phyloP scores from a whole-genome alignment of 2,329 filamentous ascomycete genomes.

The Scolecobasidium constrictum region DNA sequence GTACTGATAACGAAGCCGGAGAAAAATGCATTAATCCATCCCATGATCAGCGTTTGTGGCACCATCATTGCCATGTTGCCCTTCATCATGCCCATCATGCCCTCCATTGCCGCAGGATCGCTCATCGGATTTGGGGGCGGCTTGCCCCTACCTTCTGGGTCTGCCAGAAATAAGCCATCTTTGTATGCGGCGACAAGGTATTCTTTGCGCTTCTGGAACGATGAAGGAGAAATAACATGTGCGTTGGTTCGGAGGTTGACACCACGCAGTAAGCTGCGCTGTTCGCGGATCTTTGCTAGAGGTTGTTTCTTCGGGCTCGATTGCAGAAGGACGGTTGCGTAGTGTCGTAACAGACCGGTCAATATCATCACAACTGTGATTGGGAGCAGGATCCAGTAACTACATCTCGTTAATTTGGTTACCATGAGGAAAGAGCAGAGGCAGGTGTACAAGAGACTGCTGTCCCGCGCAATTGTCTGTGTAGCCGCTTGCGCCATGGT shows the following conservation, averaged over 20 bases:
- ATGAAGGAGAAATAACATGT: constrained; percentile 62
- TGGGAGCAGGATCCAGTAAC: constrained; percentile 97
- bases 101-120: constrained; percentile 94
- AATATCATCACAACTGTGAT: constrained; percentile 98
- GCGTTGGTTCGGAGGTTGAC: constrained; percentile 76
- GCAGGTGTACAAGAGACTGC: background rate
- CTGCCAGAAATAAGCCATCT: constrained; percentile 78
- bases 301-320: constrained; percentile 73
- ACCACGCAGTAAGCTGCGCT: constrained; percentile 70
- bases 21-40: constrained; percentile 99
- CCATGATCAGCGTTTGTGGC: constrained; percentile 97
- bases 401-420: constrained; percentile 33
- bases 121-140: constrained; percentile 88
- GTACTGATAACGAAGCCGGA: constrained; percentile 93
- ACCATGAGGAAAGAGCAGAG: background rate
- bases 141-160: constrained; percentile 76
- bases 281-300: constrained; percentile 68
- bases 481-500: constrained; percentile 76
- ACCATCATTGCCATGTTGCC: constrained; percentile 99
- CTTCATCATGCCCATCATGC: constrained; percentile 99
- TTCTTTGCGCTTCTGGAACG: constrained; percentile 73
- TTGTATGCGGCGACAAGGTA: constrained; percentile 73
- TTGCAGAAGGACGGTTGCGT: constrained; percentile 85
- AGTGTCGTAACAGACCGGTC: constrained; percentile 92
- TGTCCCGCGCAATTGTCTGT: constrained; percentile 94